phyloP scores from a whole-genome alignment of 257 asterid genomes.

The Ajuga chamaepitys region DNA sequence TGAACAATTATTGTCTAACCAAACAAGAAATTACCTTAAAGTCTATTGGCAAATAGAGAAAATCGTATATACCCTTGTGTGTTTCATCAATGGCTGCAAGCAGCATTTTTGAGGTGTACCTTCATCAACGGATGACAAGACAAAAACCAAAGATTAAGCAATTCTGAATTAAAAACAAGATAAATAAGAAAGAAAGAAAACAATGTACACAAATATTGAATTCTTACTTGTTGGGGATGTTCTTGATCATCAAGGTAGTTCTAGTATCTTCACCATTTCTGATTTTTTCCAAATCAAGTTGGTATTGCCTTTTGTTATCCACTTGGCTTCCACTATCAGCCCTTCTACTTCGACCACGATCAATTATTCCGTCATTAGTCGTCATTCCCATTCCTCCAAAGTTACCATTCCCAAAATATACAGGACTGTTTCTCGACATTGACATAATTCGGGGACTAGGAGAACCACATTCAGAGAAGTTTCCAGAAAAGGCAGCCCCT shows the following conservation, averaged over 20 bases:
- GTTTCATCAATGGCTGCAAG: conserved; percentile 85
- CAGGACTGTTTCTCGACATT: conserved; percentile 54
- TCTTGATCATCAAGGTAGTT: conserved; percentile 92
- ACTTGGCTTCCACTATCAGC: conserved; percentile 54
- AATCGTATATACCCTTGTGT: conserved; percentile 86
- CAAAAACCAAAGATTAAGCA: conserved; percentile 3
- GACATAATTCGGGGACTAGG: conserved; percentile 63
- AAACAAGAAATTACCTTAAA: conserved; percentile 59
- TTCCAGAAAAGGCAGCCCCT: conserved; percentile 60
- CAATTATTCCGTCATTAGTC: conserved; percentile 45
- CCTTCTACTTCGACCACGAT: conserved; percentile 70
- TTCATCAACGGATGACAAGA: conserved; percentile 16
- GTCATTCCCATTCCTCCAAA: conserved; percentile 49
- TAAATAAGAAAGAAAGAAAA: conserved; percentile 4
- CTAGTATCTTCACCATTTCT: conserved; percentile 68
- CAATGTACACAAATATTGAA: too few species aligned
- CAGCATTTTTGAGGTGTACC: conserved; percentile 98
- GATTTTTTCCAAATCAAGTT: conserved; percentile 84
- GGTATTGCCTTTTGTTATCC: conserved; percentile 80
- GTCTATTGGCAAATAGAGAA: conserved; percentile 92
- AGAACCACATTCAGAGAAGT: conserved; percentile 51
- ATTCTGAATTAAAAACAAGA: neutral
- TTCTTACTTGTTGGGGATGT: conserved; percentile 96
- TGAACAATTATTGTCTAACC: neutral
- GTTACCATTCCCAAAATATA: conserved; percentile 57